Conservation (phyloP, 768 basidiomycete genomes). For the Amylocystis lapponica region DNA sequence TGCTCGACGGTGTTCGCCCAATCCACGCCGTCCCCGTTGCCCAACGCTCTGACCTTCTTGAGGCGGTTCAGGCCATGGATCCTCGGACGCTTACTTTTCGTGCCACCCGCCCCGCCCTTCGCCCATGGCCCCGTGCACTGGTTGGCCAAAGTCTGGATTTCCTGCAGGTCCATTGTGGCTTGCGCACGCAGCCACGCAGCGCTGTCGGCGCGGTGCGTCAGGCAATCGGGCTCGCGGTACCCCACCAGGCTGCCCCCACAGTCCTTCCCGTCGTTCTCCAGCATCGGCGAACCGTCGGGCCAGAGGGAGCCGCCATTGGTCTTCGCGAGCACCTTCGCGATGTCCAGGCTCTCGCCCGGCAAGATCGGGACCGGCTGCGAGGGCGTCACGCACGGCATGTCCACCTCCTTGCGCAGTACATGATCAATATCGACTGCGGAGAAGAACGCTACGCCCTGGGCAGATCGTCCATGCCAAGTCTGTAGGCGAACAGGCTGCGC, state of each 20-base stretch:
- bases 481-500: conserved; percentile 82
- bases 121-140: conserved; percentile 22
- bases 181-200: conserved; percentile 74
- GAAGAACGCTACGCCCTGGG: conserved; percentile 97
- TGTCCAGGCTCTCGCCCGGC: conserved; percentile 83
- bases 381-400: conserved; percentile 93
- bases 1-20: conserved; percentile 19
- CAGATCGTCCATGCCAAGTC: conserved; percentile 92
- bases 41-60: conserved; percentile 13
- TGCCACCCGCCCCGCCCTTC: conserved; percentile 24
- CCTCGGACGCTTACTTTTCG: conserved; percentile 14
- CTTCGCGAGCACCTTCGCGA: conserved; percentile 53
- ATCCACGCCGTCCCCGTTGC: conserved; percentile 15
- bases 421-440: conserved; percentile 92
- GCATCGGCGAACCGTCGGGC: conserved; percentile 56
- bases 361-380: conserved; percentile 80
- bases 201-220: conserved; percentile 56
- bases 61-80: conserved; percentile 6
- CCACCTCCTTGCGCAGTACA: conserved; percentile 91
- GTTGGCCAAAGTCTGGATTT: conserved; percentile 65
- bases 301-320: conserved; percentile 68
- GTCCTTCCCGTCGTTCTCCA: conserved; percentile 16
- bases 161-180: conserved; percentile 62
- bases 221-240: conserved; percentile 52
- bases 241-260: conserved; percentile 38